Conservation (phyloP, 2,329 filamentous ascomycete species). For the Fusarium circinatum region DNA sequence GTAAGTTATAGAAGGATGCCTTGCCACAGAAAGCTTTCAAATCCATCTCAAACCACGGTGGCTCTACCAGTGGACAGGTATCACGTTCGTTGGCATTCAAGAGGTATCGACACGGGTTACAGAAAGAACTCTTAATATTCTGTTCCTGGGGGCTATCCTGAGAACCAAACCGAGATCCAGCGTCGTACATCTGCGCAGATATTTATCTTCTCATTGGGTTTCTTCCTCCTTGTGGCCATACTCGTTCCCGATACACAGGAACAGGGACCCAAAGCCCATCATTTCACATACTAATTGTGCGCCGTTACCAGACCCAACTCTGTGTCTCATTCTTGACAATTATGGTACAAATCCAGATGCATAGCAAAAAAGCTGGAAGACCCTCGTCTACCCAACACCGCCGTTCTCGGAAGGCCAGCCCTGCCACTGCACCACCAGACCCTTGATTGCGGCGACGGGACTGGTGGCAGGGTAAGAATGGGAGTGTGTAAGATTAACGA, state of each 20-base stretch:
- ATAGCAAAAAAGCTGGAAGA: conserved; percentile 2
- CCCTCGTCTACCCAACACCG: conserved; percentile 7
- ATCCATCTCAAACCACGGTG: too few relatives aligned
- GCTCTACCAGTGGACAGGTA: too few relatives aligned
- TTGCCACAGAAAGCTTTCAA: background rate
- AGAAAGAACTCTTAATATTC: background rate
- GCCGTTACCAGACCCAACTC: conserved; percentile 8
- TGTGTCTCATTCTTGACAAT: conserved; percentile 18
- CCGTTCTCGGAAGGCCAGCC: conserved; percentile 16
- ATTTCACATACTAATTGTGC: background rate
- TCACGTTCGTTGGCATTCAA: background rate
- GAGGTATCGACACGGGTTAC: background rate
- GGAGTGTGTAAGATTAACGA: conserved; percentile 27
- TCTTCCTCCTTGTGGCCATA: background rate
- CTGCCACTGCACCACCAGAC: background rate
- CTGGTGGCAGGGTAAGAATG: conserved; percentile 8
- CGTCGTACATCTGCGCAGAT: conserved; percentile 14
- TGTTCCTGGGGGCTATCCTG: conserved; percentile 11
- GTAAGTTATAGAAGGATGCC: background rate
- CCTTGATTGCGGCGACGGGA: background rate
- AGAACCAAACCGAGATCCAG: conserved; percentile 8
- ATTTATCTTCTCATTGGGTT: conserved; percentile 10
- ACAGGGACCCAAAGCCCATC: conserved; percentile 2
- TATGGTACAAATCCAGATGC: conserved; percentile 38
- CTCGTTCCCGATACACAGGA: conserved; percentile 15